Conservation (phyloP, 371 early-diverging fungal genomes). For the Rhizomucor pusillus region DNA sequence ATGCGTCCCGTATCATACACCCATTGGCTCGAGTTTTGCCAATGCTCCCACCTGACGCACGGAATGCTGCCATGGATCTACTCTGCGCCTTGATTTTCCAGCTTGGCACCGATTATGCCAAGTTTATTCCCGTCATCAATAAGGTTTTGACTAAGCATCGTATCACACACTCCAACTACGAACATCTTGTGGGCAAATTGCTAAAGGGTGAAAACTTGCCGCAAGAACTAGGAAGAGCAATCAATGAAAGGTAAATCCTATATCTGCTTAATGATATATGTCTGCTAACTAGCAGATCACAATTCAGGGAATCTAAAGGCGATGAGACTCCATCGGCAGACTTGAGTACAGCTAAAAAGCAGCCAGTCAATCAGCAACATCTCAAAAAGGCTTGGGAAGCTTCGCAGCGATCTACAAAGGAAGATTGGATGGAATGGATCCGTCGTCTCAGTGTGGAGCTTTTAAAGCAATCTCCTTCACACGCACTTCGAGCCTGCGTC, state of each 20-base stretch:
- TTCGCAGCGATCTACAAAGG: constrained; percentile 85
- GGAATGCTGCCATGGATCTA: constrained; percentile 75
- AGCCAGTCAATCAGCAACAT: constrained; percentile 85
- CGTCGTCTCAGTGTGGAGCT: constrained; percentile 87
- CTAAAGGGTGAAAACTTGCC: constrained; percentile 79
- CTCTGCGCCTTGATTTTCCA: constrained; percentile 85
- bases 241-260: constrained; percentile 32
- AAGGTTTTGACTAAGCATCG: constrained; percentile 70
- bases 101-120: constrained; percentile 82
- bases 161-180: constrained; percentile 72
- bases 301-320: constrained; percentile 30
- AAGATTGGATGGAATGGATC: constrained; percentile 98
- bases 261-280: no score
- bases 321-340: constrained; percentile 59
- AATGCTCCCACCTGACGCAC: constrained; percentile 57
- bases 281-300: no score
- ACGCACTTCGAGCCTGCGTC: constrained; percentile 91
- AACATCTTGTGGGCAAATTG: constrained; percentile 69
- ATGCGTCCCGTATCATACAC: constrained; percentile 89
- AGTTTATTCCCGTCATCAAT: constrained; percentile 87
- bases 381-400: constrained; percentile 94
- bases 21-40: constrained; percentile 82
- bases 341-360: constrained; percentile 55
- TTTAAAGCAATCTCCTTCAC: constrained; percentile 95
- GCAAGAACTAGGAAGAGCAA: constrained; percentile 56